Evolutionary conservation across 768 basidiomycete species (phyloP), one percentile per base, ranked within the genome.

Genomic region (Trametes elegans): DNA sequence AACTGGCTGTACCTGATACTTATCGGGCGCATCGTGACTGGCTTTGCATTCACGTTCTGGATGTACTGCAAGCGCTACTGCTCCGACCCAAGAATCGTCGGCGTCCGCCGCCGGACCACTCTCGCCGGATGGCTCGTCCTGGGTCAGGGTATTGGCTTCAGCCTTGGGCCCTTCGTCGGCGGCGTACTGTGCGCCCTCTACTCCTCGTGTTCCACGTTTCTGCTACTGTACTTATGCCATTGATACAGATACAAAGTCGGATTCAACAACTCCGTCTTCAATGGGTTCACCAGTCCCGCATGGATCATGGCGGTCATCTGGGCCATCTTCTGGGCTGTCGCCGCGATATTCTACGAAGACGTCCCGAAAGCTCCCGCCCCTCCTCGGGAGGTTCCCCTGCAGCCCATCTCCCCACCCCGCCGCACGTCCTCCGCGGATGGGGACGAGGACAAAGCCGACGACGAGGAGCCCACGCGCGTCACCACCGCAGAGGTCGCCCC

Each of bases 11-110:
- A 88, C 66, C 73, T 88, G 58, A 85, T 87, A 60, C 80, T 89
- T 58, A 74, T 87, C 29, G 85, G 84, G 5, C 83, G 87, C n/a
- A 80, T 84, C 47, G 78, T 87, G 27, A 75, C 73, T 31, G 85
- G 86, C 1, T 62, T 86, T 34, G 78, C 78, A 6, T 86, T 84
- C 64, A 77, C 82, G 3, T 73, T 78, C 34, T 85, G 80, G 73
- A 81, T 89, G 83, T 87, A 86, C 68, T 72, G 69, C 61, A 87
- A 86, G 61, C 77, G 82, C 13, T 88, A 84, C 64, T 88, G 85
- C 65, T 79, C 77, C n/a, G 87, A 88, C 65, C 78, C 82, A 3
- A 79, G 80, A 16, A 77, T 88, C 49, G 82, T 88, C 36, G 84
- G 85, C 24, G 66, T 86, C 23, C 79, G 83, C 26, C 74, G 81